Evolutionary conservation across 1,139 yeast species (phyloP).

Genomic region (Taphrina confusa): DNA sequence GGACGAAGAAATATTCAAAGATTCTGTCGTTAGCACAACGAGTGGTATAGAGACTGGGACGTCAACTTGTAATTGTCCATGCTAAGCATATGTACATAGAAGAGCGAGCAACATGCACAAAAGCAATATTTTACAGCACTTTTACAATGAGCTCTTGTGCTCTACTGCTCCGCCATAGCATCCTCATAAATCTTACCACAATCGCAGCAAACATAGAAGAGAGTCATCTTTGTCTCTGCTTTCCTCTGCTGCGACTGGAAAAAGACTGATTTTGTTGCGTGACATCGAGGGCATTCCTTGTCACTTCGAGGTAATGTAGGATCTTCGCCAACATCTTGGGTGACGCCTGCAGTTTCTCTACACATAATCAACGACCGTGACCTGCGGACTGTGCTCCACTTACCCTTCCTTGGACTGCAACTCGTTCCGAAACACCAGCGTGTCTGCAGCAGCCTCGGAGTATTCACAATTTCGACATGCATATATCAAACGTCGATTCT

Average conservation of each 20-base stretch:
- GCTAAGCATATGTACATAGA: slow-evolving; percentile 13
- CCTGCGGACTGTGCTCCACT: neutral
- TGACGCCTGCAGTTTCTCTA: slow-evolving; percentile 91
- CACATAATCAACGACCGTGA: neutral
- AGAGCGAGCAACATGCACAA: neutral
- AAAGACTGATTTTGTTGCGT: slow-evolving; percentile 85
- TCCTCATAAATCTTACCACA: slow-evolving; percentile 72
- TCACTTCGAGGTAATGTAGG: slow-evolving; percentile 68
- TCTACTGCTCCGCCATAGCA: slow-evolving; percentile 8
- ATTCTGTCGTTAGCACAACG: slow-evolving; percentile 89
- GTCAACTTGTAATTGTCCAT: too few species aligned
- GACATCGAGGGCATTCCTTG: slow-evolving; percentile 88
- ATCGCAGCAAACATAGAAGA: slow-evolving; percentile 86
- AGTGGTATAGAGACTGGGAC: slow-evolving; percentile 58
- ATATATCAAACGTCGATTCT: slow-evolving; percentile 65
- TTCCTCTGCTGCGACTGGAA: slow-evolving; percentile 95
- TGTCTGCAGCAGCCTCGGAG: slow-evolving; percentile 85
- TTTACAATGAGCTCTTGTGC: neutral
- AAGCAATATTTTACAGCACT: neutral
- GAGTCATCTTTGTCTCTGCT: slow-evolving; percentile 86
- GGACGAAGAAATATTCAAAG: slow-evolving; percentile 80
- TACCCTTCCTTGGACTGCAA: slow-evolving; percentile 72
- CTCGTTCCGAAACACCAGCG: slow-evolving; percentile 90
- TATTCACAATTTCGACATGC: slow-evolving; percentile 95
- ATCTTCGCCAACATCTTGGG: slow-evolving; percentile 91